These are phyloP conservation scores for Zizania latifolia DNA, from an alignment of 176 grass and related monocot species.

Conservation along the genomic window DNA sequence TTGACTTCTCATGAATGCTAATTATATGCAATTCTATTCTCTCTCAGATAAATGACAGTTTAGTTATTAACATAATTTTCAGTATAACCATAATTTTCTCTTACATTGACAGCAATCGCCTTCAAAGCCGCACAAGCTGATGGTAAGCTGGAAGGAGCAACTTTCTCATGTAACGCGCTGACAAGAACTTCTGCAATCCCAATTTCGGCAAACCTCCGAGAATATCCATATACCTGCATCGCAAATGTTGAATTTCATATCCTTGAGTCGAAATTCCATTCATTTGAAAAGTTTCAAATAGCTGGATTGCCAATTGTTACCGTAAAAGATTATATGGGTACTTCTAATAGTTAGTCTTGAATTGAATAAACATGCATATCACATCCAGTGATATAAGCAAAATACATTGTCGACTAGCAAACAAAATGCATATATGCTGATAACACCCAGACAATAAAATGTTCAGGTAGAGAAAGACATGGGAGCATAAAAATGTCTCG, in stretches of 20 bases:
- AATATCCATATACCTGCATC: constrained; percentile 88
- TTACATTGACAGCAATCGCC: constrained; percentile 93
- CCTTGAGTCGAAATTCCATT: neutral
- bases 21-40: neutral
- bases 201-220: constrained; percentile 81
- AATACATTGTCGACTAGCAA: constrained; percentile 1
- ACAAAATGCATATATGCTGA: constrained; percentile 6
- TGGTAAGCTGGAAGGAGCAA: constrained; percentile 56
- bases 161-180: constrained; percentile 46
- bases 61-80: neutral
- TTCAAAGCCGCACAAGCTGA: constrained; percentile 89
- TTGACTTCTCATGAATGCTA: neutral
- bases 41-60: neutral
- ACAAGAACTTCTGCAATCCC: constrained; percentile 80
- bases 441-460: constrained; percentile 6
- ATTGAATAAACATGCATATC: neutral
- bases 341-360: neutral
- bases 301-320: neutral
- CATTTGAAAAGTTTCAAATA: neutral
- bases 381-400: neutral
- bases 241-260: neutral
- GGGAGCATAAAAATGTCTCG: neutral
- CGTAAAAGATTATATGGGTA: neutral
- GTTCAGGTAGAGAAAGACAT: neutral
- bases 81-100: constrained; percentile 4